phyloP scores from a whole-genome alignment of 2,329 filamentous ascomycete species.

The Chrysoporthe puriensis region DNA sequence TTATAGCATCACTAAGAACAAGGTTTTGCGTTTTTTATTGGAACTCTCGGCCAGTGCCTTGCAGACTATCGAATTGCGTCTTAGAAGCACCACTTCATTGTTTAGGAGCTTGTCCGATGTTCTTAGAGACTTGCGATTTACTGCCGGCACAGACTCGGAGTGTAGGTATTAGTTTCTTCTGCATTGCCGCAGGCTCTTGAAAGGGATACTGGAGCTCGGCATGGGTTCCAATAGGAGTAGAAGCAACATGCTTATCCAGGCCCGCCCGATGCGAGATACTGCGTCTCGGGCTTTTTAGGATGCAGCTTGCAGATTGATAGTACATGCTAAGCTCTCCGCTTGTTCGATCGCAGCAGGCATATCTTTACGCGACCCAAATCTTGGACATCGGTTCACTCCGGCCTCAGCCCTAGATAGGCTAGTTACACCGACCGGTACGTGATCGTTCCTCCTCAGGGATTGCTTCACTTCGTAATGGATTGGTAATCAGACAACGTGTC shows the following conservation, averaged over 20 bases:
- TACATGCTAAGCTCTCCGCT: not conserved
- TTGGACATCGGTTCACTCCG: not conserved
- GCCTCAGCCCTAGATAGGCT: not conserved
- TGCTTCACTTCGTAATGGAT: not conserved
- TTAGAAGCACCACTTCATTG: not conserved
- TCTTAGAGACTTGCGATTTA: not conserved
- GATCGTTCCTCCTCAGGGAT: not conserved
- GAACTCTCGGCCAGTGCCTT: not conserved
- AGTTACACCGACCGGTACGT: not conserved
- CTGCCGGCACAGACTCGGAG: not conserved
- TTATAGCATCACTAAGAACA: not conserved
- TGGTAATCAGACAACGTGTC: not conserved
- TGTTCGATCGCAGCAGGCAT: conserved; percentile 6
- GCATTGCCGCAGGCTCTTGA: not conserved
- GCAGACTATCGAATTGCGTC: not conserved
- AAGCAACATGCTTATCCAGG: not conserved
- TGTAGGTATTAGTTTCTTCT: not conserved
- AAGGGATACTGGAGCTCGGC: not conserved
- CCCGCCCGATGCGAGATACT: not conserved
- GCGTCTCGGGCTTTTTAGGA: not conserved
- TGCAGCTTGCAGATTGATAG: not conserved
- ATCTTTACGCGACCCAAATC: conserved; percentile 2
- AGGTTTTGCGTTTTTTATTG: not conserved
- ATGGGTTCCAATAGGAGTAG: not conserved
- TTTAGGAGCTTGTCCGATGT: too few species aligned